Evolutionary conservation across 768 basidiomycete species (phyloP).

Genomic region (Amylocystis lapponica): DNA sequence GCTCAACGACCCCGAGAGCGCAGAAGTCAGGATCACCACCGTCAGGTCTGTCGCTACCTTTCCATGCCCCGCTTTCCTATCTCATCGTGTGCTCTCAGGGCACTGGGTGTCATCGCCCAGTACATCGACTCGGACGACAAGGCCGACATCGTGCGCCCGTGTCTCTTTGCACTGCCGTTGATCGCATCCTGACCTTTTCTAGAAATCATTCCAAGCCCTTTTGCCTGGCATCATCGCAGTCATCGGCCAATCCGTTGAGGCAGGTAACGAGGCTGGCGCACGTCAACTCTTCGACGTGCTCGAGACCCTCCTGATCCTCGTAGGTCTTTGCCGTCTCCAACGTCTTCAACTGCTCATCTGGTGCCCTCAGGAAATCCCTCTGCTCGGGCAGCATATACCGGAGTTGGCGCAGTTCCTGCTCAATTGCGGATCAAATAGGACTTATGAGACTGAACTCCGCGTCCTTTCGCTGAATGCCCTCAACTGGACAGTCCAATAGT

Average conservation of each 20-base stretch:
- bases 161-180: slow-evolving; percentile 22
- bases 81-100: slow-evolving; percentile 34
- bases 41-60: slow-evolving; percentile 49
- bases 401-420: slow-evolving; percentile 88
- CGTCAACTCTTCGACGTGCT: slow-evolving; percentile 92
- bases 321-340: slow-evolving; percentile 28
- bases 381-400: slow-evolving; percentile 83
- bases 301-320: slow-evolving; percentile 91
- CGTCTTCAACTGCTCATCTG: not conserved
- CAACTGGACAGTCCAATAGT: slow-evolving; percentile 97
- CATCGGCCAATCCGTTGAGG: slow-evolving; percentile 76
- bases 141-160: slow-evolving; percentile 70
- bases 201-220: slow-evolving; percentile 85
- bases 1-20: slow-evolving; percentile 76
- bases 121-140: slow-evolving; percentile 89
- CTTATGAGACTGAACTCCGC: slow-evolving; percentile 73
- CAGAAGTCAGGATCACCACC: slow-evolving; percentile 87
- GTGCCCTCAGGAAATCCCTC: slow-evolving; percentile 75
- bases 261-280: slow-evolving; percentile 73
- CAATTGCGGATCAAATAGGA: slow-evolving; percentile 70
- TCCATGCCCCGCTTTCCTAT: not conserved
- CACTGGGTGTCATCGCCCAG: slow-evolving; percentile 89
- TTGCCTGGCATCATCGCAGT: slow-evolving; percentile 88
- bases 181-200: not conserved
- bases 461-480: slow-evolving; percentile 89